phyloP scores from a whole-genome alignment of 2,329 filamentous ascomycete species.

The Lachnellula arida region DNA sequence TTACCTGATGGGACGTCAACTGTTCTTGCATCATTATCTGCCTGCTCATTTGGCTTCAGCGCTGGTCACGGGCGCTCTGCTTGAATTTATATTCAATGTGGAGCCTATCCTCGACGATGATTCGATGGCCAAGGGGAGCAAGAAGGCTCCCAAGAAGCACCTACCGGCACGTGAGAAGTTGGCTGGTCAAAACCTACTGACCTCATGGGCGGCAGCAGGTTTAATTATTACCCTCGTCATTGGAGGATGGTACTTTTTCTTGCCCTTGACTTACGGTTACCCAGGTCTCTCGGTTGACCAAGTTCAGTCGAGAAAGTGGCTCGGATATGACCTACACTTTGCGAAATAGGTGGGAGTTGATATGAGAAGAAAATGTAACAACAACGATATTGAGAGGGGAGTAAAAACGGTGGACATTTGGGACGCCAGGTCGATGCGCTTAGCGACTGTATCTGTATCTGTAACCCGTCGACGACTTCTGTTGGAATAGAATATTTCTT shows the following conservation, averaged over 20 bases:
- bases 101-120: constrained; percentile 62
- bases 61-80: constrained; percentile 81
- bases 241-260: constrained; percentile 86
- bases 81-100: constrained; percentile 95
- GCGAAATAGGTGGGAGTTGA: constrained; percentile 62
- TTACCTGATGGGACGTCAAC: constrained; percentile 95
- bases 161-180: constrained; percentile 79
- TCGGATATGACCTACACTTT: constrained; percentile 96
- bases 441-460: constrained; percentile 23
- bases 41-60: constrained; percentile 89
- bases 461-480: background rate
- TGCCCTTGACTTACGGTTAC: constrained; percentile 91
- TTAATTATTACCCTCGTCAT: constrained; percentile 65
- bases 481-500: background rate
- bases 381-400: constrained; percentile 1
- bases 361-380: constrained; percentile 6
- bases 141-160: constrained; percentile 53
- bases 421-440: constrained; percentile 8
- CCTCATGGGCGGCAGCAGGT: constrained; percentile 71
- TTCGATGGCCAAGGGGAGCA: constrained; percentile 39
- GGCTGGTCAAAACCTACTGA: constrained; percentile 69
- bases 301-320: constrained; percentile 84
- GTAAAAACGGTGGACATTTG: constrained; percentile 1
- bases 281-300: constrained; percentile 77
- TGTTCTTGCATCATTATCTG: constrained; percentile 97